Evolutionary conservation across 306 rosid species (phyloP), one percentile per base, ranked within the genome.

Genomic region (Gleditsia sinensis): DNA sequence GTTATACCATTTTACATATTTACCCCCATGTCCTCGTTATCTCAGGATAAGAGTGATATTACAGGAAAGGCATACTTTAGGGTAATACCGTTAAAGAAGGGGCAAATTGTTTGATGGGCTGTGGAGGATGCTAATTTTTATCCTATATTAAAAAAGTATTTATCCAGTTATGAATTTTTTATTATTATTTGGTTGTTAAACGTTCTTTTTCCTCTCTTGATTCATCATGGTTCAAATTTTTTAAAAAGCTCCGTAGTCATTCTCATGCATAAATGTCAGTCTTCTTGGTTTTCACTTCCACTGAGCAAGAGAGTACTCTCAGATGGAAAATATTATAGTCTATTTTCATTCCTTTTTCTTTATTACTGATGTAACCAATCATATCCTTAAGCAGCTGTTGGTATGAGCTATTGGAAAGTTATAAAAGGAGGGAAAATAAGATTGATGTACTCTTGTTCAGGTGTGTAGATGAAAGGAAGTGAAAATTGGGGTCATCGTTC

Each of bases 401-500:
- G n/a, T 40, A 51, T 30, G 24, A 16, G 49, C 37, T 20, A 43
- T 43, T 70, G 51, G 19, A 24, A 37, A 57, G 43, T 27, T 55
- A 42, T 33, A 50, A 34, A 23, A 36, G 32, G 32, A 36, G 53
- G 63, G 56, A 11, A 19, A 51, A 45, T 67, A 67, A 67, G 39
- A 67, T 72, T 51, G 55, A 57, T 69, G 51, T 58, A 14, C 55
- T 75, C 58, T 20, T 72, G 51, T 66, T 76, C 74, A 76, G 46
- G 33, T 64, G 37, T 72, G 73, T 73, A 76, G 87, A 72, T 76
- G 69, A 63, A 69, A 62, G 30, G 54, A 62, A 37, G 53, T 71
- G 65, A 72, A 59, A 71, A 53, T 57, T 9, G 67, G 63, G 78
- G 64, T 54, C 77, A 28, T 46, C 13, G 68, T 72, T 82, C 68